Base-by-base conservation (phyloP, 805 yeast species). In the Candida ovalis region DNA sequence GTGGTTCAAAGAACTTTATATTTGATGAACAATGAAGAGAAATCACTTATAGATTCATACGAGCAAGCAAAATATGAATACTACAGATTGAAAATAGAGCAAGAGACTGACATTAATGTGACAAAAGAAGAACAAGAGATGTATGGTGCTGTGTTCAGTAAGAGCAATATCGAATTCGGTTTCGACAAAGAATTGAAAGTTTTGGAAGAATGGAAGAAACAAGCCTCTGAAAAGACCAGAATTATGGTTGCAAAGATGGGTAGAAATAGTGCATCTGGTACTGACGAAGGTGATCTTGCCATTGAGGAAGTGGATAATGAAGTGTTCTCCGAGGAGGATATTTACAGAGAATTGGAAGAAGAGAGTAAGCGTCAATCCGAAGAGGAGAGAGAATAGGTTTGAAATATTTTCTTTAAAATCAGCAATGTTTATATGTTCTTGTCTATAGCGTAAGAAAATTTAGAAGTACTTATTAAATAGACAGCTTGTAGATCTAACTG, bases 21-120 rank as follows among this genome's bases (percentile, higher is more conserved):
- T 62, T 61, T 87, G 37, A 60, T 80, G 45, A 66, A 72, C 21
- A 67, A 67, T 13, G 43, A 58, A 28, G 50, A 69, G 42, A 48
- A 68, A 54, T 63, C 71, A 36, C 61, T 84, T 24, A 63, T 76
- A 42, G 81, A 80, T 17, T 95, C 96, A 0, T 94, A 92, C 63
- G 92, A 88, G 60, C 79, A 80, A 60, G 89, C 98, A 2, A 77
- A 96, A 56, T 82, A 79, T 55, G 98, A 94, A 68, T 94, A 88
- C 64, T 94, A 94, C 66, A 77, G 86, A 56, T 73, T 88, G 50
- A 81, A 97, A 62, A 88, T 90, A 76, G 81, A 85, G 50, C 86
- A 87, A 61, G 96, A 91, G 59, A 73, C 88, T 2, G 88, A 84
- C 63, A 71, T 74, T 61, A 78, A 79, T 62, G 75, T 92, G 2